Evolutionary conservation across 768 basidiomycete species (phyloP), one percentile per base, ranked within the genome.

Genomic region (Strobilomyces confusus): DNA sequence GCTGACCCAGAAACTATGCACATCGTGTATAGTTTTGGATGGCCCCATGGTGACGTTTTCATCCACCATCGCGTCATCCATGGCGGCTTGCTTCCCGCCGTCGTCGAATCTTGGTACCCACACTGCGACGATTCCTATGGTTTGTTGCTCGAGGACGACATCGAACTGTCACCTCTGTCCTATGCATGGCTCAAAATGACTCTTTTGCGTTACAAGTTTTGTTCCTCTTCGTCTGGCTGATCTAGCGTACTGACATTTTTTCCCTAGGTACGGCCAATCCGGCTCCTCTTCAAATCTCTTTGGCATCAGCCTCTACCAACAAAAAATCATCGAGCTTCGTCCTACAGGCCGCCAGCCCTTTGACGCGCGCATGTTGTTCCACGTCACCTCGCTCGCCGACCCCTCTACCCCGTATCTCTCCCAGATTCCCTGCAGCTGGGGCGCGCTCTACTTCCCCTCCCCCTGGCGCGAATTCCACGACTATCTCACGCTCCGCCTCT

Each of bases 101-200:
- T 95, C 14, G 86, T 92, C 14, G 92, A 93, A 69, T 89, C 89
- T 5, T 95, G 92, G 91, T 94, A 90, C 63, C 92, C 92, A 5
- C 69, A 73, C 23, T 76, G 78, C 29, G 78, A 90, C 55, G 72
- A 93, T 59, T 80, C 82, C 2, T 92, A 92, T 64, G 91, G 87
- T 8, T 65, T 94, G 19, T 70, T 94, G 19, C 77, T 94, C 20
- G 92, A 93, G 68, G 92, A 94, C 62, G 92, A 95, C 63, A 76
- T 92, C 11, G 92, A 95, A 64, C 68, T 93, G 9, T 92, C 89
- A 9, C 87, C 90, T 1, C 65, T 92, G 25, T 91, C 89, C 67
- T 93, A 89, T 64, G 89, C 87, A 7, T 94, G 91, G 89, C 63
- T 81, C 52, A 93, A 94, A 67, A 84, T 92, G 79, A 66, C 79